phyloP scores from a whole-genome alignment of 2,329 filamentous ascomycete genomes.

The Penicillium frequentans region DNA sequence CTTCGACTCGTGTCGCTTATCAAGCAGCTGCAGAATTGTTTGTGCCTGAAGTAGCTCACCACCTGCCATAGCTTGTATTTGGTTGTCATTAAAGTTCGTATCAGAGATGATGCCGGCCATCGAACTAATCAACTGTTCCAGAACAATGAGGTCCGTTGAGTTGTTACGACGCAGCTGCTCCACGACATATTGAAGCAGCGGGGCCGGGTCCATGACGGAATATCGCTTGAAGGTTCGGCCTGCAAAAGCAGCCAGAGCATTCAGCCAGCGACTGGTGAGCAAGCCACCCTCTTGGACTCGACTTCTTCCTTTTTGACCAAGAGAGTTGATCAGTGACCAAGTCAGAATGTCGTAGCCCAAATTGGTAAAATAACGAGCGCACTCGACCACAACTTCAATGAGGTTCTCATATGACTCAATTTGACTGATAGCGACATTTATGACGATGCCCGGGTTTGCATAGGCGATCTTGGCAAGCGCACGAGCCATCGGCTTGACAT shows the following conservation, averaged over 20 bases:
- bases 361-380: slow-evolving; percentile 88
- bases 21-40: slow-evolving; percentile 75
- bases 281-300: slow-evolving; percentile 65
- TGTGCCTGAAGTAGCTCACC: slow-evolving; percentile 76
- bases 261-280: slow-evolving; percentile 87
- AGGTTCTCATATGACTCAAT: slow-evolving; percentile 94
- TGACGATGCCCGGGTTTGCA: slow-evolving; percentile 86
- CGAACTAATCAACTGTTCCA: slow-evolving; percentile 83
- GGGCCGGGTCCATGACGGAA: slow-evolving; percentile 75
- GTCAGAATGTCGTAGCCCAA: slow-evolving; percentile 90
- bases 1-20: slow-evolving; percentile 74
- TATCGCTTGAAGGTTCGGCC: slow-evolving; percentile 89
- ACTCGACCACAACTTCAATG: slow-evolving; percentile 92
- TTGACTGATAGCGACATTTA: slow-evolving; percentile 82
- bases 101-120: slow-evolving; percentile 94
- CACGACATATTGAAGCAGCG: slow-evolving; percentile 86
- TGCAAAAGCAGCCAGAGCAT: slow-evolving; percentile 85
- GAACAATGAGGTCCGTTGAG: slow-evolving; percentile 84
- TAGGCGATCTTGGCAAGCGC: slow-evolving; percentile 89
- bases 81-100: slow-evolving; percentile 82
- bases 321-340: slow-evolving; percentile 81
- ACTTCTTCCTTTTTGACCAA: slow-evolving; percentile 58
- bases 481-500: slow-evolving; percentile 81
- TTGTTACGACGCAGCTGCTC: slow-evolving; percentile 80
- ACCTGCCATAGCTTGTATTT: slow-evolving; percentile 84